Evolutionary conservation across 139 green algal species (phyloP).

Genomic region (Micromonas commoda): DNA sequence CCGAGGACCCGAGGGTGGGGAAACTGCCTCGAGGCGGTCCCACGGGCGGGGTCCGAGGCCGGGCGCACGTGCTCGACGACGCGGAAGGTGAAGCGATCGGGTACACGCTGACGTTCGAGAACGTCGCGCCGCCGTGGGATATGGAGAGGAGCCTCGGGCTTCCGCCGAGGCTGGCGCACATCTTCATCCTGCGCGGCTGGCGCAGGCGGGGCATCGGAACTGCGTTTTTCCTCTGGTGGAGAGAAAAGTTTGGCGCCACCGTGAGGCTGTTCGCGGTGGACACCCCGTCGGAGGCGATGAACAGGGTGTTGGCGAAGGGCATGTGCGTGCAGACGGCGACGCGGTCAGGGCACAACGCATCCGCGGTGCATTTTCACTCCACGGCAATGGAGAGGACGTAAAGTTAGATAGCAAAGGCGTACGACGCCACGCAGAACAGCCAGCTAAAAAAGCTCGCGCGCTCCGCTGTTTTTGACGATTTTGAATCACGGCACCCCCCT

Average conservation of each 20-base stretch:
- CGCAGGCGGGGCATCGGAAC: not conserved
- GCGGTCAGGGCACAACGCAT: not conserved
- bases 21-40: not conserved
- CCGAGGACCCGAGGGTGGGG: not conserved
- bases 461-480: too few species aligned
- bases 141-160: not conserved
- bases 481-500: not conserved
- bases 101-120: not conserved
- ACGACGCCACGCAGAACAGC: too few species aligned
- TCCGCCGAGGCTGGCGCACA: not conserved
- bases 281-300: not conserved
- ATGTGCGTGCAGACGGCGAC: not conserved
- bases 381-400: too few species aligned
- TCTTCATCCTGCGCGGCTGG: not conserved
- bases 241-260: not conserved
- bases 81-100: not conserved
- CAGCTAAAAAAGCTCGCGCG: too few species aligned
- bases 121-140: not conserved
- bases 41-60: not conserved
- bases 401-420: too few species aligned
- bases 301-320: not conserved
- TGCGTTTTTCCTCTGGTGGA: not conserved
- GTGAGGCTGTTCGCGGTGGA: conserved; percentile 1
- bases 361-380: not conserved
- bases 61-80: not conserved